Percentiles rank a stretch among this genome's conserved stretches.
These are phyloP conservation scores for Dipteronia sinensis DNA, from an alignment of 345 rosid genomes.

Conservation along the genomic window DNA sequence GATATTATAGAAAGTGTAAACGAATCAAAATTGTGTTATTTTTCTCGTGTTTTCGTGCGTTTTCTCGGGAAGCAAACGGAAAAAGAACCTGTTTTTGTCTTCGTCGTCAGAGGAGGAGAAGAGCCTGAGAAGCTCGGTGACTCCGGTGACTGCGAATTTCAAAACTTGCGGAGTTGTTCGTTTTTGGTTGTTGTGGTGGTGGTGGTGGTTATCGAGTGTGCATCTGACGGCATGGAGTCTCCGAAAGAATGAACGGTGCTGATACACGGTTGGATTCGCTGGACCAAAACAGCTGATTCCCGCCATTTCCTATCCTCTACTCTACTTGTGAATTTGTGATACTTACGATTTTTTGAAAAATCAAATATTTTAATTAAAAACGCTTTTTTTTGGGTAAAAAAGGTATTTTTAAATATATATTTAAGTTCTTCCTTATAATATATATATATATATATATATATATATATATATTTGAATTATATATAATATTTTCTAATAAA, in stretches of 20 bases:
- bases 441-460: no score
- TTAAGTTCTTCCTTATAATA: no score
- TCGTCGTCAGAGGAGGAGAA: constrained; percentile 39
- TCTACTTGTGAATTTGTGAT: neutral
- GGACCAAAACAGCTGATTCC: constrained; percentile 24
- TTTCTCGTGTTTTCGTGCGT: neutral
- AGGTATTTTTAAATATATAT: no score
- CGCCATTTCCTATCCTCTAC: constrained; percentile 34
- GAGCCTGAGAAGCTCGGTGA: constrained; percentile 67
- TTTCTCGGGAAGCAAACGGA: constrained; percentile 24
- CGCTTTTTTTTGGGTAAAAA: no score
- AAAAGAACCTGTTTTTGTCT: constrained; percentile 35
- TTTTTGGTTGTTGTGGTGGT: neutral
- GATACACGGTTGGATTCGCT: constrained; percentile 17
- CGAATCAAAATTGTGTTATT: neutral
- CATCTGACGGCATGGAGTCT: constrained; percentile 40
- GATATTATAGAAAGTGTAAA: neutral
- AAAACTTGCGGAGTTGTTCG: constrained; percentile 47
- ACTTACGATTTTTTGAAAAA: no score
- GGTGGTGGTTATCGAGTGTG: constrained; percentile 26
- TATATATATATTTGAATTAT: no score
- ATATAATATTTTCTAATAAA: no score
- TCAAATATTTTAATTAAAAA: no score
- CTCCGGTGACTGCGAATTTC: constrained; percentile 70
- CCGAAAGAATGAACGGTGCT: constrained; percentile 28